Base-by-base conservation (phyloP, 352 stramenopile genomes). In the Lagenidium giganteum region DNA sequence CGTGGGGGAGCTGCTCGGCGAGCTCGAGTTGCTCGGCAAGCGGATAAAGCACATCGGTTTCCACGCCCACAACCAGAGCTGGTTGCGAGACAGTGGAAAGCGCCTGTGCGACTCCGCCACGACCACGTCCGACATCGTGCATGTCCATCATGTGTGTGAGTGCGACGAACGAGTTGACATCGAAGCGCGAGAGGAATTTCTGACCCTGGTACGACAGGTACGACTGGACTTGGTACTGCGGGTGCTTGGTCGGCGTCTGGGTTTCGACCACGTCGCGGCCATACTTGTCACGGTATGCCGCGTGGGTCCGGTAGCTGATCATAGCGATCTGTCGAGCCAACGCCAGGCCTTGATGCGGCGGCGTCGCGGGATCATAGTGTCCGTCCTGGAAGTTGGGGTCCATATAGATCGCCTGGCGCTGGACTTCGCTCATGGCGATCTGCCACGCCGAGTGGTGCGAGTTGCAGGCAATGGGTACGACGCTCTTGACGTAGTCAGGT, bases 141-240 rank as follows among this genome's bases (percentile, higher is more conserved):
- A 85, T 93, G 71, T 98, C 94, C 91, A 99, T 98, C 66, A 97
- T 70, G 55, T 98, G 83, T 37, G 94, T 97, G 34, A 98, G 57
- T 38, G 95, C 76, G 16, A 99, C 52, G 65, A 98, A 99, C 51
- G 91, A 96, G 52, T 98, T 92, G 20, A 95, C 87, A 64, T 99
- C 96, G 63, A 93, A 98, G 26, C 96, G 74, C 33, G 76, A 78
- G 24, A 97, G 53, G 54, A 99, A 99, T 61, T 99, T 99, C 31
- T 85, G 59, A 25, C 96, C 96, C 61, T 99, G 87, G 57, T 96
- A 88, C 23, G 79, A 52, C 8, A 96, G 56, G 44, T 96, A 96
- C 49, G 67, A 89, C 57, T 95, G 77, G 38, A 96, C 85, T 27
- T 82, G 50, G 52, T 74, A 96, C 21, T 52, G 70, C 23, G 47